Evolutionary conservation across 257 asterid genomes (phyloP).

Genomic region (Cordia subcordata): DNA sequence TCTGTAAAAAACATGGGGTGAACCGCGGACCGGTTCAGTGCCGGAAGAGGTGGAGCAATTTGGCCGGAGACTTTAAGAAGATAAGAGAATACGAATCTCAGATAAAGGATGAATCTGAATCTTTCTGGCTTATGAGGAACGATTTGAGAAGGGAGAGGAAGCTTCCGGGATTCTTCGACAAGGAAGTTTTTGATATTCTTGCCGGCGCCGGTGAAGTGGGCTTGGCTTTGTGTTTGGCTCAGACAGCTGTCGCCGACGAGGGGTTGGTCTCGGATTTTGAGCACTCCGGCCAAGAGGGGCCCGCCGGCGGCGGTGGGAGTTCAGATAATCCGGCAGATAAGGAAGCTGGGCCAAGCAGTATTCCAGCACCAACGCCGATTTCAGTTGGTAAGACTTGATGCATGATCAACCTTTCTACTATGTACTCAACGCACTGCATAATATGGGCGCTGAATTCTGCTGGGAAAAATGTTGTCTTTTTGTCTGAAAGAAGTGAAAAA

Average conservation of each 20-base stretch:
- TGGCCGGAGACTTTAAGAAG: constrained; percentile 90
- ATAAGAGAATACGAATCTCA: constrained; percentile 83
- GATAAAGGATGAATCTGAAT: constrained; percentile 60
- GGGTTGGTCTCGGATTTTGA: constrained; percentile 84
- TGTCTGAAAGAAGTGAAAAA: background rate
- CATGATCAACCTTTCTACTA: too few relatives aligned
- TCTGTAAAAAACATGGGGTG: constrained; percentile 85
- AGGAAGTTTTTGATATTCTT: constrained; percentile 85
- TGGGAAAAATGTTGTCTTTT: background rate
- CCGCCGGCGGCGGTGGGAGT: constrained; percentile 23
- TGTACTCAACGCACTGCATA: too few relatives aligned
- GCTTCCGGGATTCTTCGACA: constrained; percentile 84
- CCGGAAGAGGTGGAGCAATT: constrained; percentile 94
- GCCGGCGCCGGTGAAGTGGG: constrained; percentile 48
- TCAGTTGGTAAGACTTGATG: constrained; percentile 34
- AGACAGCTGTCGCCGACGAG: constrained; percentile 50
- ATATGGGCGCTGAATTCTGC: too few relatives aligned
- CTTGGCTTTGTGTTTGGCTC: constrained; percentile 47
- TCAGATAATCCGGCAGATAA: constrained; percentile 21
- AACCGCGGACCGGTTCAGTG: constrained; percentile 96
- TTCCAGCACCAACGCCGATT: constrained; percentile 57
- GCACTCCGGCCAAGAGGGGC: constrained; percentile 52
- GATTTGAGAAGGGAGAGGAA: constrained; percentile 87
- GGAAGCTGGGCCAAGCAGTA: constrained; percentile 26
- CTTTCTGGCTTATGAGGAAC: constrained; percentile 96